phyloP scores from a whole-genome alignment of 352 stramenopile genomes.

The Globisporangium solare region DNA sequence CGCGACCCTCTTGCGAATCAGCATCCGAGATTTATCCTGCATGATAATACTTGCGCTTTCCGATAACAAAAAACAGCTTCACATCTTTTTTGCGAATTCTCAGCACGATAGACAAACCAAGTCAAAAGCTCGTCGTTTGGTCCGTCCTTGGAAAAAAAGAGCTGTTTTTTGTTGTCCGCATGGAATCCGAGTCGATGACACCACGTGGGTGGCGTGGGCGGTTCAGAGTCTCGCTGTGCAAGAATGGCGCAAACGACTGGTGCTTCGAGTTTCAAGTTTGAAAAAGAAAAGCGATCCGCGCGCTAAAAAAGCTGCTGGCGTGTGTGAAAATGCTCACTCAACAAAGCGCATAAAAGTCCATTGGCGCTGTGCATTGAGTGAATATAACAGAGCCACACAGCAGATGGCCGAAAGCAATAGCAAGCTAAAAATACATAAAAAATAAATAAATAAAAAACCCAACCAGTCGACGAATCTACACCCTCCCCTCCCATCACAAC shows the following conservation, averaged over 20 bases:
- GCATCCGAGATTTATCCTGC: background rate
- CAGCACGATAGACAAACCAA: background rate
- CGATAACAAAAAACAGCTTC: background rate
- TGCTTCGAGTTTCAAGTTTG: conserved; percentile 12
- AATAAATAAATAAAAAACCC: background rate
- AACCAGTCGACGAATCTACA: conserved; percentile 5
- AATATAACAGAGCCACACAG: too few species aligned
- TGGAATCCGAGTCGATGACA: conserved; percentile 2
- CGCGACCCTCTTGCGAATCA: background rate
- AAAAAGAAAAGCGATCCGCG: conserved; percentile 11
- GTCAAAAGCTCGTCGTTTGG: background rate
- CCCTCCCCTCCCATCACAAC: background rate
- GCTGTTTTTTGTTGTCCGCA: background rate
- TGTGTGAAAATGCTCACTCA: background rate
- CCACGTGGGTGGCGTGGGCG: background rate
- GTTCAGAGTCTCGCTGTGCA: background rate
- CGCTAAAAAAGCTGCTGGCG: conserved; percentile 1
- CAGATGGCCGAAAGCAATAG: background rate
- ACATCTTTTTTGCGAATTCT: background rate
- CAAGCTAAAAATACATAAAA: background rate
- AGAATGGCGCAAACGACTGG: background rate
- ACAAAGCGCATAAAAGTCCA: background rate
- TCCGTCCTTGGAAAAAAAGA: background rate
- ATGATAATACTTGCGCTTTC: background rate
- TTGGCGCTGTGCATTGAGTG: background rate